Conservation (phyloP, 2,329 filamentous ascomycete genomes). For the Lasiodiplodia theobromae region DNA sequence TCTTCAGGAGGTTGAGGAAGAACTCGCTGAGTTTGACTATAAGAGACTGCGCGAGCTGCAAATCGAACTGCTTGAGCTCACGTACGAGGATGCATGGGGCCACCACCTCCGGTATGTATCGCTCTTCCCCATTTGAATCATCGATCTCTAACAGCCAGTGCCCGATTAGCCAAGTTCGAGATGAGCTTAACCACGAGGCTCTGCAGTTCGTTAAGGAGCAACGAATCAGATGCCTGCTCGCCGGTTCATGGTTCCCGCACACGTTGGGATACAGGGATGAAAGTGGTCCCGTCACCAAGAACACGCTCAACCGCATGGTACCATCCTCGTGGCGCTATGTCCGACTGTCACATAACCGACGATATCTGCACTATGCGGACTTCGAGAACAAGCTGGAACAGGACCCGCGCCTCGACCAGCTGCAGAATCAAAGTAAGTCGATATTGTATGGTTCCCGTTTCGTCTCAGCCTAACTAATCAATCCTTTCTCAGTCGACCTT, state of each 20-base stretch:
- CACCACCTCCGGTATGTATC: slow-evolving; percentile 71
- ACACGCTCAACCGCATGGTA: slow-evolving; percentile 49
- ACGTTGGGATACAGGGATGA: slow-evolving; percentile 60
- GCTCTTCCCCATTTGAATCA: background rate
- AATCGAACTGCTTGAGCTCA: slow-evolving; percentile 89
- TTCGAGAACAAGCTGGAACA: slow-evolving; percentile 71
- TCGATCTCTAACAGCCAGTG: slow-evolving; percentile 34
- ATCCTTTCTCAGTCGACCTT: slow-evolving; percentile 69
- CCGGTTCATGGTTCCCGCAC: slow-evolving; percentile 85
- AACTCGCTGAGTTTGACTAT: slow-evolving; percentile 84
- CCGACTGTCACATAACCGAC: slow-evolving; percentile 86
- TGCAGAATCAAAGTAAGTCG: slow-evolving; percentile 73
- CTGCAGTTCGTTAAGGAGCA: slow-evolving; percentile 98
- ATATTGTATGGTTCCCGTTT: background rate
- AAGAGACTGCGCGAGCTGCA: slow-evolving; percentile 80
- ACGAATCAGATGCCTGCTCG: slow-evolving; percentile 84
- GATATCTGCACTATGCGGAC: slow-evolving; percentile 88
- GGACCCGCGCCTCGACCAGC: slow-evolving; percentile 74
- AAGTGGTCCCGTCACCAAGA: slow-evolving; percentile 52
- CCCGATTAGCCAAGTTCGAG: slow-evolving; percentile 72
- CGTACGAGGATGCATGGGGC: slow-evolving; percentile 95
- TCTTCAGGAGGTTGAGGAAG: slow-evolving; percentile 86
- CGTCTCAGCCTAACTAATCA: background rate
- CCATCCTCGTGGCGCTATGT: slow-evolving; percentile 79
- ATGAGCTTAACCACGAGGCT: slow-evolving; percentile 89